phyloP scores from a whole-genome alignment of 352 stramenopile genomes.

The Phytophthora megakarya region DNA sequence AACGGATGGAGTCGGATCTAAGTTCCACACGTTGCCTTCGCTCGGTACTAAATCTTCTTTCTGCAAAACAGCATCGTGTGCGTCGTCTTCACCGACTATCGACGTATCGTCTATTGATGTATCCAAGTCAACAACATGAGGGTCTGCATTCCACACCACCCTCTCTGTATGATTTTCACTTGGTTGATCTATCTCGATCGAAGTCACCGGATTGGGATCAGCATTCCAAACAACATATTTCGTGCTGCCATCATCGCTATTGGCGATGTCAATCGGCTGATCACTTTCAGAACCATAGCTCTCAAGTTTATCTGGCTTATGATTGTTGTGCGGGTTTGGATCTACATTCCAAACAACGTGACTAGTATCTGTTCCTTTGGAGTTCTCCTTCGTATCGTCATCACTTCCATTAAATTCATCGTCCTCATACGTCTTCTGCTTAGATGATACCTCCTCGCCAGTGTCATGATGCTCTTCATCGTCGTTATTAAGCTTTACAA shows the following conservation, averaged over 20 bases:
- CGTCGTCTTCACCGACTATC: neutral
- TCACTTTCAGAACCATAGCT: neutral
- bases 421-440: constrained; percentile 37
- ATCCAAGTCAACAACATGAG: neutral
- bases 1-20: constrained; percentile 12
- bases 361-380: neutral
- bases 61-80: neutral
- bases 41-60: neutral
- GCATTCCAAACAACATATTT: constrained; percentile 16
- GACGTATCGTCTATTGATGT: neutral
- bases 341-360: constrained; percentile 25
- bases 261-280: neutral
- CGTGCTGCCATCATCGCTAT: neutral
- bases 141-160: constrained; percentile 28
- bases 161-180: neutral
- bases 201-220: constrained; percentile 4
- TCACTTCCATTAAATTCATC: constrained; percentile 40
- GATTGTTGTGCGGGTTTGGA: constrained; percentile 2
- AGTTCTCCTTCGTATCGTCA: neutral
- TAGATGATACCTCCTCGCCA: neutral
- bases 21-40: constrained; percentile 24
- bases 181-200: neutral
- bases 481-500: neutral
- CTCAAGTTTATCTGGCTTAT: neutral
- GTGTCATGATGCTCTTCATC: neutral